Evolutionary conservation across 192 early-diverging fungal genomes (phyloP), one percentile per base, ranked within the genome.

Genomic region (Coemansia asiatica): DNA sequence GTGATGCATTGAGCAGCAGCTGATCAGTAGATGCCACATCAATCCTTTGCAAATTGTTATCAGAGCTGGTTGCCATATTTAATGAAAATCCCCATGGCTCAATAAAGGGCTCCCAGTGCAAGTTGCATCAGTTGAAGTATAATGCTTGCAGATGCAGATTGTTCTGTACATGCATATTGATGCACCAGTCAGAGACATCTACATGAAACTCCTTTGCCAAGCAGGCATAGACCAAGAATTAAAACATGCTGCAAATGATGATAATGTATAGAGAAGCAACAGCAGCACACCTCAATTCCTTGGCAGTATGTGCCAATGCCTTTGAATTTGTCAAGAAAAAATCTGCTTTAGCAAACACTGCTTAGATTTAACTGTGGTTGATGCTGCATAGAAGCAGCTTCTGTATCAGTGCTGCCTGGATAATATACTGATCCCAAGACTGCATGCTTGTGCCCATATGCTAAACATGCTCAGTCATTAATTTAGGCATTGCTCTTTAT

Each of bases 51-150:
- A 44, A 62, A 31, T 13, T 44, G 56, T 63, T 61, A 12, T 63
- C 54, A 16, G 51, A 63, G 16, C 54, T 35, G 8, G 69, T 57
- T 9, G 61, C 64, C 35, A 88, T 62, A 40, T 85, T 79, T 13
- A 91, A 50, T 6, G 79, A 72, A 60, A 92, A 90, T 44, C 91
- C 79, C 90, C 92, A 96, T 7, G 91, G 94, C 74, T 99, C 97
- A 16, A 97, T 61, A 40, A 98, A 68, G 2, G 97, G 95, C 72
- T 99, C 97, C 97, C 97, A 99, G 72, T 98, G 96, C 26, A 95
- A 97, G 75, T 94, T 96, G 66, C 93, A 92, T 35, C 96, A 82
- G 82, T 99, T 98, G 63, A 96, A 99, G 75, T 92, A 96, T 70
- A 96, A 97, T 36, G 89, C 85, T 57, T 90, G 87, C 46, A 95